Evolutionary conservation across 345 rosid species (phyloP), one percentile per base, ranked within the genome.

Genomic region (Aquilaria yunnanensis): DNA sequence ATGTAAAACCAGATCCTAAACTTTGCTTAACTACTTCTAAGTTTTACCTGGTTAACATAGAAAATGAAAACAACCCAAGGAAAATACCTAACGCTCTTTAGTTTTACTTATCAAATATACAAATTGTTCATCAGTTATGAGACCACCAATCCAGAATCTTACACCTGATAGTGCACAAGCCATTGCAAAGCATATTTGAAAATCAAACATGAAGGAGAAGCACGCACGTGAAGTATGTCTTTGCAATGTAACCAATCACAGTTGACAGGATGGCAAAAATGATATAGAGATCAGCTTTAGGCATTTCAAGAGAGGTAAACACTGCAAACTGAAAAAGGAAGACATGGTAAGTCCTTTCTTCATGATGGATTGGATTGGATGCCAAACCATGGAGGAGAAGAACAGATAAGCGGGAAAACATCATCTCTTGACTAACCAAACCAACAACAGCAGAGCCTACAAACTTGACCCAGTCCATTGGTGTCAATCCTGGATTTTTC

Each of bases 401-500:
- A 65, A 57, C 13, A 64, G 56, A 32, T 6, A 32, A 64, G 16
- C 32, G 46, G 52, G 62, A 54, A 31, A 58, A 47, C 32, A 56
- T 62, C 47, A 4, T 54, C 7, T 53, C 58, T 56, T 50, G 31
- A 64, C 97, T 72, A 59, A 94, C 97, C 96, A 94, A 77, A 57
- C 99, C 99, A 74, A 88, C 89, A 23, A 88, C 74, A n/a, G 99
- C 95, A 66, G 99, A 88, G 70, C 59, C 81, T 43, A 94, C 68
- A 70, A 94, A 94, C 80, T 81, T 94, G 81, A 90, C 96, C 99
- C 99, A 94, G 73, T 94, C 99, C 90, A 87, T 77, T 52, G 99
- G 99, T 63, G 99, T 94, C 72, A 94, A 75, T 60, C 97, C 96
- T 32, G 99, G 99, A 72, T 85, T 94, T 75, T 84, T 85, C 85